Evolutionary conservation across 2,329 filamentous ascomycete species (phyloP), one percentile per base, ranked within the genome.

Genomic region (Neobulgaria alba): DNA sequence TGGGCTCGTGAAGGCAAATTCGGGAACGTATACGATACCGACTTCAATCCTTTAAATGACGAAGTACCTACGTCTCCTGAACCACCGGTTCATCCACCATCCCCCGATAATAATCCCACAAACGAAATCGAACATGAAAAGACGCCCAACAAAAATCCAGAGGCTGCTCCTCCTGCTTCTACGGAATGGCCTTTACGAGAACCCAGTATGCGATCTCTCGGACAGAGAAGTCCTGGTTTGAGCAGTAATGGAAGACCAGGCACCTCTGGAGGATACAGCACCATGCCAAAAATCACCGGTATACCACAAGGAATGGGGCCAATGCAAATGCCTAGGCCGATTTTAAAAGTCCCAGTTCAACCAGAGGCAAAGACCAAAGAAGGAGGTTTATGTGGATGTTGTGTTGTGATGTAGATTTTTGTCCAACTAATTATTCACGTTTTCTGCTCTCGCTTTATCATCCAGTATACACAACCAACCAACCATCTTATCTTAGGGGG

Each of bases 1-100:
- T 95, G 88, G 89, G 88, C 93, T 63, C 85, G 80, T 53, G 86
- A 95, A 61, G 89, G 89, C 48, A 87, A 85, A 50, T 85, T 86
- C 48, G 87, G 87, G 3, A 85, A 77, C 44, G 72, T 82, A 18
- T 95, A 95, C 59, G 89, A 95, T 64, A 85, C 79, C 48, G 82
- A 94, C 45, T 92, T 95, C 65, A 79, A 84, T 14, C 82, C 89
- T 4, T 67, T 96, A 47, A 92, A 85, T 29, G 75, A 84, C 36
- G 75, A 84, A 33, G 63, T 66, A 3, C 56, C 54, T 53, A 33
- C 41, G 42, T 45, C 51, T 41, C 46, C 51, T 38, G 47, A 50
- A 41, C 15, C 41, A 20, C 26, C 38, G 26, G 16, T 34, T 12
- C n/a, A n/a, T n/a, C 21, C 23, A 41, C 29, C 38, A 31, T 26